Percentiles rank a stretch among this genome's conserved stretches.
phyloP scores from a whole-genome alignment of 305 asterid genomes.

The Fraxinus angustifolia region DNA sequence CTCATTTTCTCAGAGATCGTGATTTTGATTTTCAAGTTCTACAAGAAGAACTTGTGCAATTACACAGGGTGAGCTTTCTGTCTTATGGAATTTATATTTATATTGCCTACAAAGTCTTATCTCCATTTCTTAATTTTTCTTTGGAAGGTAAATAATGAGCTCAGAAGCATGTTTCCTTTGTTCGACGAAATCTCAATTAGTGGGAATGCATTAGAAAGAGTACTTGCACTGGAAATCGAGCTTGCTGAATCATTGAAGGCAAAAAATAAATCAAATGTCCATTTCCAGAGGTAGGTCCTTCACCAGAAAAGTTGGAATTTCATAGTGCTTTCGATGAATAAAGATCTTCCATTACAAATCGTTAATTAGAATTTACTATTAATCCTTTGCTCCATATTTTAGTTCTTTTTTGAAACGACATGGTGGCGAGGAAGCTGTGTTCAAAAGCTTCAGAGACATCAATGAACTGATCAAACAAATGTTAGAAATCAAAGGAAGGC shows the following conservation, averaged over 20 bases:
- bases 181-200: slow-evolving; percentile 60
- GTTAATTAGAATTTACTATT: neutral
- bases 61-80: slow-evolving; percentile 58
- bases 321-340: neutral
- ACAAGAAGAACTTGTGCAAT: slow-evolving; percentile 53
- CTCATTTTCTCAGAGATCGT: slow-evolving; percentile 31
- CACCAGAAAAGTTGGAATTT: neutral
- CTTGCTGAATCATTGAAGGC: slow-evolving; percentile 86
- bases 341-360: neutral
- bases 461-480: slow-evolving; percentile 78
- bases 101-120: slow-evolving; percentile 18
- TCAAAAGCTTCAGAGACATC: slow-evolving; percentile 85
- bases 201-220: slow-evolving; percentile 84
- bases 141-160: slow-evolving; percentile 77
- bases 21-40: slow-evolving; percentile 39
- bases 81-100: slow-evolving; percentile 12
- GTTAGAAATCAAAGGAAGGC: slow-evolving; percentile 75
- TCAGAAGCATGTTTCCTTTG: slow-evolving; percentile 71
- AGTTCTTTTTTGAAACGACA: slow-evolving; percentile 88
- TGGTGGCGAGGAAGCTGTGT: slow-evolving; percentile 74
- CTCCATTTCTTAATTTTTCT: slow-evolving; percentile 13
- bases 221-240: slow-evolving; percentile 90
- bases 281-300: slow-evolving; percentile 65
- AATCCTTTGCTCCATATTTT: slow-evolving; percentile 11
- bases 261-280: slow-evolving; percentile 50